Evolutionary conservation across 2,329 filamentous ascomycete genomes (phyloP), one percentile per base, ranked within the genome.

Genomic region (Aspergillus ustus): DNA sequence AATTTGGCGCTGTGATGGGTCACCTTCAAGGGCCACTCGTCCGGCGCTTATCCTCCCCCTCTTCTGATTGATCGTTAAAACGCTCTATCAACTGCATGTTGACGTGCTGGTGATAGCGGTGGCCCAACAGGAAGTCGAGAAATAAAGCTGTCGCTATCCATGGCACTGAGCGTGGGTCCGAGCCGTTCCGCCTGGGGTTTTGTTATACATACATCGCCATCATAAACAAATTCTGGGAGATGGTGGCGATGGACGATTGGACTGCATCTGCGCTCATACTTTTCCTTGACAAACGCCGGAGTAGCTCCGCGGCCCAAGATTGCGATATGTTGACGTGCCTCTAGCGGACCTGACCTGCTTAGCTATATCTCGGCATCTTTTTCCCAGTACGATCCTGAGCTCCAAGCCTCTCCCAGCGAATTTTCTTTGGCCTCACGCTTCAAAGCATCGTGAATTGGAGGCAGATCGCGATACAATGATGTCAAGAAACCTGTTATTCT

Each of bases 131-230:
- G 52, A 29, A 31, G 20, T 51, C 29, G 28, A 31, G 55, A 56
- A 25, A 57, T 55, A 53, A 51, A 57, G 20, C 44, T 25, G 15
- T 52, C 46, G 53, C 29, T 53, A 60, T 60, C 50, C 52, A 60
- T 49, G 49, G 50, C 50, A 51, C 44, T 40, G 28, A 22, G 43
- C 55, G 54, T 60, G 57, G 61, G 58, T 57, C 57, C 61, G 61
- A 48, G 54, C 60, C 62, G 62, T 43, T 28, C 62, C 60, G 57
- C 46, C 62, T 57, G 49, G 34, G 45, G 50, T 55, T 31, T 45
- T 3, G 50, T 55, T 31, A 45, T 3, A 25, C 25, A 25, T n/a
- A 40, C 25, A 45, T 52, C 55, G 34, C n/a, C 22, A n/a, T 52
- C 49, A 34, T n/a, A n/a, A 34, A 20, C 34, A 31, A 13, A 29